Evolutionary conservation across 176 grass and related monocot genomes (phyloP).

Genomic region (Aegilops bicornis): DNA sequence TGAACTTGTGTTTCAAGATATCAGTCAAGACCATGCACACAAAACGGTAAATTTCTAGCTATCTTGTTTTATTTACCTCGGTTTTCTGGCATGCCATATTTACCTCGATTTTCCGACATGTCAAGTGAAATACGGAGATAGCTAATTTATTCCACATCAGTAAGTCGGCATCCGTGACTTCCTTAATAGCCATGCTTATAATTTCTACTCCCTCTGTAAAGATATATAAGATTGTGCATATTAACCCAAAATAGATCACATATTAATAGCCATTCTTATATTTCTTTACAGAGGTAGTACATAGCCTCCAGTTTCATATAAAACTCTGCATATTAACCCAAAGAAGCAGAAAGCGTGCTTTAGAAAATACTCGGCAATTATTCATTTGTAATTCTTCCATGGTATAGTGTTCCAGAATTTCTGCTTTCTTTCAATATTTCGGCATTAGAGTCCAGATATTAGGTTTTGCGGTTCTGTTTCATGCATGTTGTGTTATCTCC

Average conservation of each 20-base stretch:
- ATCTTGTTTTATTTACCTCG: constrained; percentile 2
- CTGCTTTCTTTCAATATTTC: not conserved
- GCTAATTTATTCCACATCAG: not conserved
- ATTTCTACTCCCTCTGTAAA: not conserved
- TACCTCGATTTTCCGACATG: not conserved
- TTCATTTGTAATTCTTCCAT: constrained; percentile 11
- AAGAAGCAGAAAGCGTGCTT: not conserved
- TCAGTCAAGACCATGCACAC: constrained; percentile 96
- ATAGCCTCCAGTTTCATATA: not conserved
- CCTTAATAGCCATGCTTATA: not conserved
- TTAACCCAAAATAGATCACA: too few species aligned
- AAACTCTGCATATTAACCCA: not conserved
- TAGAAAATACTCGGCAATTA: not conserved
- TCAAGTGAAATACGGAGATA: not conserved
- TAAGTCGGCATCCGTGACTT: constrained; percentile 1
- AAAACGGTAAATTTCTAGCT: constrained; percentile 68
- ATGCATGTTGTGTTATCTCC: not conserved
- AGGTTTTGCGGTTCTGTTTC: not conserved
- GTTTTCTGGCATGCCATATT: constrained; percentile 25
- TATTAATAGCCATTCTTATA: not conserved
- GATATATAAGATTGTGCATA: too few species aligned
- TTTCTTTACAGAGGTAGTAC: too few species aligned
- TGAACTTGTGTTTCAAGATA: constrained; percentile 95
- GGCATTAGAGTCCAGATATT: not conserved
- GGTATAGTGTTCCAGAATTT: not conserved